These are phyloP conservation scores for Ambrosia trifida DNA, from an alignment of 129 eudicot species.

Conservation along the genomic window DNA sequence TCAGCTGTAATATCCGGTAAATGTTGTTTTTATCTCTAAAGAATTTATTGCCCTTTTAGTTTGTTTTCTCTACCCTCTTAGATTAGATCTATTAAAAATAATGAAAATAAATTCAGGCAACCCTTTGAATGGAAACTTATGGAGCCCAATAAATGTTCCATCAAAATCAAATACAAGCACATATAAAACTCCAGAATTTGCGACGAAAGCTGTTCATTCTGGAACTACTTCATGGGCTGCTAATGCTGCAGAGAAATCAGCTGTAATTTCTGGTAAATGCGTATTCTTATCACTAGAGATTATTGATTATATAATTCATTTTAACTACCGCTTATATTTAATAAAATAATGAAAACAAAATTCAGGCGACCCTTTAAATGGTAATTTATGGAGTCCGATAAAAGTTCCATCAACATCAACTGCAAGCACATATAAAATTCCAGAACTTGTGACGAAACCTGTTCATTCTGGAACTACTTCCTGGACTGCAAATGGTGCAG, in stretches of 20 bases:
- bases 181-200: neutral
- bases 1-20: conserved; percentile 38
- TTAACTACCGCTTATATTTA: no score
- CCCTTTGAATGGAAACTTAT: no score
- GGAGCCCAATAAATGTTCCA: no score
- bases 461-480: conserved; percentile 23
- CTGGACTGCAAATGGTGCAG: conserved; percentile 27
- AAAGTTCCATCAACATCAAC: conserved; percentile 32
- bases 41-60: no score
- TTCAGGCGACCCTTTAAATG: conserved; percentile 10
- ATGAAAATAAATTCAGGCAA: no score
- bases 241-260: conserved; percentile 18
- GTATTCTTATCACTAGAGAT: conserved; percentile 16
- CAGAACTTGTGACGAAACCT: conserved; percentile 31
- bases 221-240: conserved; percentile 24
- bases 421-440: conserved; percentile 21
- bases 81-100: no score
- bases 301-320: no score
- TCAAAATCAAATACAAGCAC: no score
- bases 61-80: no score
- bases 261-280: conserved; percentile 36
- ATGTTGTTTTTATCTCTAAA: conserved; percentile 22
- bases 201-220: conserved; percentile 14
- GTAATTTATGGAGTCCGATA: conserved; percentile 25
- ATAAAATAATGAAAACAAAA: no score